Conservation (phyloP, 2,329 filamentous ascomycete genomes). For the Phaeosphaeria sp. region DNA sequence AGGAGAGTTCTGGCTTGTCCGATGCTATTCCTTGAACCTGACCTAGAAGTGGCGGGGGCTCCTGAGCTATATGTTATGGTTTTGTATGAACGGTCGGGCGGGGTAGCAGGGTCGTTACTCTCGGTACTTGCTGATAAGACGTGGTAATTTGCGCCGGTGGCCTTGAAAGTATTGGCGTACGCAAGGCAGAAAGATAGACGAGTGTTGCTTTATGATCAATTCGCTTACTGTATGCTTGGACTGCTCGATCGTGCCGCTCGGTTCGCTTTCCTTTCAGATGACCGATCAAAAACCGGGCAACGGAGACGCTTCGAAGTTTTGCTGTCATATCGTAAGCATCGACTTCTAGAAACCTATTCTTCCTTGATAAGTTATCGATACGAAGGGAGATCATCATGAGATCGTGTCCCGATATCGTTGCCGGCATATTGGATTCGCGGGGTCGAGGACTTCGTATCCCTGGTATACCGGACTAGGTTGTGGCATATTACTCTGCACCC, state of each 20-base stretch:
- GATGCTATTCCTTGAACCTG: conserved; percentile 40
- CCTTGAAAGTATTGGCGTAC: background rate
- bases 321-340: background rate
- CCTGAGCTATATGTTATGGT: background rate
- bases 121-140: background rate
- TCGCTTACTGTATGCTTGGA: background rate
- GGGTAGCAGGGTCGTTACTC: background rate
- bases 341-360: background rate
- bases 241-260: background rate
- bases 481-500: background rate
- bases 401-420: background rate
- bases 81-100: background rate
- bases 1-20: conserved; percentile 51
- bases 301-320: too few relatives aligned
- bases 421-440: conserved; percentile 6
- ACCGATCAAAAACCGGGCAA: too few relatives aligned
- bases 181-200: background rate
- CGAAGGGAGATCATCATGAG: background rate
- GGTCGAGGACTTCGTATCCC: background rate
- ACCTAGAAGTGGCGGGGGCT: background rate
- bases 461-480: background rate
- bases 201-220: background rate
- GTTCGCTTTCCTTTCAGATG: background rate
- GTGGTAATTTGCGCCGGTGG: background rate
- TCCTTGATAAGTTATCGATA: background rate